These are phyloP conservation scores for Nitzschia sp. DNA, from an alignment of 108 stramenopile genomes.

Conservation along the genomic window DNA sequence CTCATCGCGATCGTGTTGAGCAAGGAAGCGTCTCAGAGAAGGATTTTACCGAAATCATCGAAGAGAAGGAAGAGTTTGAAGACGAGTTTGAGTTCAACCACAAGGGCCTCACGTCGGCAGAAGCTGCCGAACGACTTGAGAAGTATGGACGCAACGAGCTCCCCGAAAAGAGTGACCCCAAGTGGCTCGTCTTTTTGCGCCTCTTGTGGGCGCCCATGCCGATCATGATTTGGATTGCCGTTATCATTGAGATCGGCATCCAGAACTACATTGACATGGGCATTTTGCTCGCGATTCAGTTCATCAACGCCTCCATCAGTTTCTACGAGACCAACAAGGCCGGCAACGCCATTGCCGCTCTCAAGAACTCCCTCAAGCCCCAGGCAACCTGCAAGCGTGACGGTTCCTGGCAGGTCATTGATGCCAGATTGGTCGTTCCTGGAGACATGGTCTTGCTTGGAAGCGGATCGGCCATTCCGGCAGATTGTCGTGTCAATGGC, in stretches of 20 bases:
- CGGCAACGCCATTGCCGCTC: slow-evolving; percentile 60
- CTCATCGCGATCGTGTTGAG: slow-evolving; percentile 12
- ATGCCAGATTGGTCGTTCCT: slow-evolving; percentile 66
- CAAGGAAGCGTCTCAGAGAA: slow-evolving; percentile 6
- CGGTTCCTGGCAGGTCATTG: slow-evolving; percentile 43
- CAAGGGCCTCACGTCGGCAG: slow-evolving; percentile 30
- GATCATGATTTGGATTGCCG: slow-evolving; percentile 48
- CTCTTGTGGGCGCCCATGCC: slow-evolving; percentile 56
- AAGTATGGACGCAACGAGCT: slow-evolving; percentile 59
- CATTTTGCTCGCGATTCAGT: slow-evolving; percentile 51
- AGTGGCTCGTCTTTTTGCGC: slow-evolving; percentile 44
- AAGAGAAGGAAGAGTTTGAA: slow-evolving; percentile 3
- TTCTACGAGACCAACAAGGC: slow-evolving; percentile 81
- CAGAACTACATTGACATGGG: slow-evolving; percentile 43
- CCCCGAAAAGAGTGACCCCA: slow-evolving; percentile 21
- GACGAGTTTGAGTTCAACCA: slow-evolving; percentile 13
- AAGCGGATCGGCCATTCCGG: slow-evolving; percentile 78
- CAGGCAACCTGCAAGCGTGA: slow-evolving; percentile 61
- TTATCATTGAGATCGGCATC: slow-evolving; percentile 40
- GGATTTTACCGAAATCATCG: slow-evolving; percentile 18
- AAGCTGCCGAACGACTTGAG: slow-evolving; percentile 27
- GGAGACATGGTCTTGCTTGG: slow-evolving; percentile 81
- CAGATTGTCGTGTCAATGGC: slow-evolving; percentile 75
- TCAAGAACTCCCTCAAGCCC: slow-evolving; percentile 53
- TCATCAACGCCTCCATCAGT: slow-evolving; percentile 68